Conservation (phyloP, 2,329 filamentous ascomycete genomes). For the Ophiosphaerella narmari region DNA sequence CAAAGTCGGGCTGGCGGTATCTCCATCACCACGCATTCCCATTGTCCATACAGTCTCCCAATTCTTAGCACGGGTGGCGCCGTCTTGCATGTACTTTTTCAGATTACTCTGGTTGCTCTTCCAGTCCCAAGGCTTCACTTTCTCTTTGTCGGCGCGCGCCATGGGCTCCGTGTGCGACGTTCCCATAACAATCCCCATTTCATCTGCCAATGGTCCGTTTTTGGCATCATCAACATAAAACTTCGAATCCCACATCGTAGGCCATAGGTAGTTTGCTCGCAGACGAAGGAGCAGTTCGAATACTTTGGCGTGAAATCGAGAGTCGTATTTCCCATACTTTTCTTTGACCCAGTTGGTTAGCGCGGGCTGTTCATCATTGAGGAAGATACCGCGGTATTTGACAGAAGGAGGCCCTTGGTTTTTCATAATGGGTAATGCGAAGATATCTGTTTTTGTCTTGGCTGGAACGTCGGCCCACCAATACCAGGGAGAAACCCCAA, state of each 20-base stretch:
- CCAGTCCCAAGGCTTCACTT: slow-evolving; percentile 35
- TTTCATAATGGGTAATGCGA: slow-evolving; percentile 46
- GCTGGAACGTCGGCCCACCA: slow-evolving; percentile 67
- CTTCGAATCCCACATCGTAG: slow-evolving; percentile 69
- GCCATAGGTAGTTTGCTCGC: slow-evolving; percentile 75
- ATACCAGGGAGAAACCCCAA: slow-evolving; percentile 71
- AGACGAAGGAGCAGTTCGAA: slow-evolving; percentile 72
- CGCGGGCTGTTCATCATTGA: slow-evolving; percentile 68
- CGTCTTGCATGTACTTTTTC: slow-evolving; percentile 34
- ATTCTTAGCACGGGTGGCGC: slow-evolving; percentile 54
- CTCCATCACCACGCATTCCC: slow-evolving; percentile 69
- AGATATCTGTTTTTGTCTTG: slow-evolving; percentile 58
- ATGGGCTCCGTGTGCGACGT: slow-evolving; percentile 74
- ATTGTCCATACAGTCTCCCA: slow-evolving; percentile 68
- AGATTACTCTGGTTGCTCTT: slow-evolving; percentile 29
- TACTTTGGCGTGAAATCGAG: slow-evolving; percentile 68
- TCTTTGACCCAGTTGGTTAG: slow-evolving; percentile 66
- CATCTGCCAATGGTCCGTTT: slow-evolving; percentile 70
- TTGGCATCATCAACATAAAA: slow-evolving; percentile 70
- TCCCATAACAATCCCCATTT: slow-evolving; percentile 72
- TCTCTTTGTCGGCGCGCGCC: slow-evolving; percentile 57
- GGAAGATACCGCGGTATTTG: slow-evolving; percentile 67
- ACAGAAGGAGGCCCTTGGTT: slow-evolving; percentile 60
- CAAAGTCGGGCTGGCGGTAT: slow-evolving; percentile 54
- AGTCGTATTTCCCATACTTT: slow-evolving; percentile 56